These are phyloP conservation scores for Metschnikowia bowlesiae DNA, from an alignment of 805 yeast species.

Conservation along the genomic window DNA sequence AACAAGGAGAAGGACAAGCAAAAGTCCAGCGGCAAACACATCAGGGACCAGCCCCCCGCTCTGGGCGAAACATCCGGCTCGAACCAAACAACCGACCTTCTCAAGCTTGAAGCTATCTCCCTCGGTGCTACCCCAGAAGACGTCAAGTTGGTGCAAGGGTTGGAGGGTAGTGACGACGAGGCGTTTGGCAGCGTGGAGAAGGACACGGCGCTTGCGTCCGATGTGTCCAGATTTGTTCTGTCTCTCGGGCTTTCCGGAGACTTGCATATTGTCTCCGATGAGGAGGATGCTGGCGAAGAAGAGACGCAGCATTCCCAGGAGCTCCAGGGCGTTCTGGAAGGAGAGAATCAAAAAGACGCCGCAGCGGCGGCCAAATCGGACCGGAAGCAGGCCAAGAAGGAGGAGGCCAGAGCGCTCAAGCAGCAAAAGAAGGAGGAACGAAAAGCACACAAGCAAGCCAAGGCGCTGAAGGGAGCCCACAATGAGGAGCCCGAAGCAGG, in stretches of 20 bases:
- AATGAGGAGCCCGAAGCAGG: conserved; percentile 23
- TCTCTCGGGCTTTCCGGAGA: conserved; percentile 53
- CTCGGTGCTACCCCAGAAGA: conserved; percentile 89
- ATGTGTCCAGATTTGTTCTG: conserved; percentile 59
- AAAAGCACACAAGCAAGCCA: conserved; percentile 8
- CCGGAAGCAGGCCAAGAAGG: conserved; percentile 12
- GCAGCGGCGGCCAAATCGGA: conserved; percentile 1
- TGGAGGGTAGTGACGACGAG: conserved; percentile 47
- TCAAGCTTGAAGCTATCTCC: conserved; percentile 71
- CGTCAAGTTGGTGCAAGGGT: conserved; percentile 53
- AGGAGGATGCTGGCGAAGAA: conserved; percentile 10
- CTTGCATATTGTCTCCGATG: conserved; percentile 17
- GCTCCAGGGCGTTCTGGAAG: conserved; percentile 3
- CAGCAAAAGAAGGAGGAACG: conserved; percentile 34
- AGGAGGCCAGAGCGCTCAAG: conserved; percentile 29
- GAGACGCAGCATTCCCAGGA: conserved; percentile 1
- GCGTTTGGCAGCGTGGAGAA: conserved; percentile 36
- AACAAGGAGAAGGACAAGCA: too few species aligned
- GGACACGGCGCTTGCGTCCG: conserved; percentile 45
- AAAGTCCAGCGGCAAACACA: too few species aligned
- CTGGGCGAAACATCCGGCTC: not conserved
- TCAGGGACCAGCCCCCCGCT: too few species aligned
- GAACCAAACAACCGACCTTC: conserved; percentile 24
- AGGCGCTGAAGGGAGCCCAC: conserved; percentile 24
- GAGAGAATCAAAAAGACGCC: conserved; percentile 6